Conservation (phyloP, 352 stramenopile species). For the Poterioochromonas sp. region DNA sequence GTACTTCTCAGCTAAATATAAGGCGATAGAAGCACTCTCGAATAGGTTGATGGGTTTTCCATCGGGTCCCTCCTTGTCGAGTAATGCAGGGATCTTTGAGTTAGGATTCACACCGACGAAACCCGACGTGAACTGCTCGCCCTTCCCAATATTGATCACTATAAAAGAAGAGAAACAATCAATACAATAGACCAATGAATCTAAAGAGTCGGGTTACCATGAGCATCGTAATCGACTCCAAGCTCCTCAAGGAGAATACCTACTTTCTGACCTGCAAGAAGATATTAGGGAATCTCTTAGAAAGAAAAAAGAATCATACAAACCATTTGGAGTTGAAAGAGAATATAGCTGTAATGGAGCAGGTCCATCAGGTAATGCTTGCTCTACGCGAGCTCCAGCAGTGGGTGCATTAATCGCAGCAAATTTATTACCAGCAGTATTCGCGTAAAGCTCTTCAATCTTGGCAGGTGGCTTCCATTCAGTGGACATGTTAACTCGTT, state of each 20-base stretch:
- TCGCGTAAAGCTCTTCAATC: neutral
- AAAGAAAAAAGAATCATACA: neutral
- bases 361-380: neutral
- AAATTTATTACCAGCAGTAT: conserved; percentile 2
- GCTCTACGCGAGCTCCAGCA: neutral
- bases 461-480: neutral
- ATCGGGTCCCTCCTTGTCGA: conserved; percentile 46
- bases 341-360: conserved; percentile 55
- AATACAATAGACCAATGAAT: no score
- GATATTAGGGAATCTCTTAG: no score
- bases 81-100: conserved; percentile 63
- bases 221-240: conserved; percentile 59
- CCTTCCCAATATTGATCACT: neutral
- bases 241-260: conserved; percentile 64
- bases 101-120: conserved; percentile 68
- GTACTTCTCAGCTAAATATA: conserved; percentile 61
- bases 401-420: neutral
- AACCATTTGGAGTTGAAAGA: conserved; percentile 56
- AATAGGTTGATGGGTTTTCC: conserved; percentile 52
- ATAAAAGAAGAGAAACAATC: conserved; percentile 4
- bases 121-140: conserved; percentile 58
- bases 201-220: conserved; percentile 51
- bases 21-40: conserved; percentile 58
- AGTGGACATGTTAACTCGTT: neutral
- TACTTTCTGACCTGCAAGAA: conserved; percentile 54